Base-by-base conservation (phyloP, 2,329 filamentous ascomycete species). In the Paraphoma sp. region DNA sequence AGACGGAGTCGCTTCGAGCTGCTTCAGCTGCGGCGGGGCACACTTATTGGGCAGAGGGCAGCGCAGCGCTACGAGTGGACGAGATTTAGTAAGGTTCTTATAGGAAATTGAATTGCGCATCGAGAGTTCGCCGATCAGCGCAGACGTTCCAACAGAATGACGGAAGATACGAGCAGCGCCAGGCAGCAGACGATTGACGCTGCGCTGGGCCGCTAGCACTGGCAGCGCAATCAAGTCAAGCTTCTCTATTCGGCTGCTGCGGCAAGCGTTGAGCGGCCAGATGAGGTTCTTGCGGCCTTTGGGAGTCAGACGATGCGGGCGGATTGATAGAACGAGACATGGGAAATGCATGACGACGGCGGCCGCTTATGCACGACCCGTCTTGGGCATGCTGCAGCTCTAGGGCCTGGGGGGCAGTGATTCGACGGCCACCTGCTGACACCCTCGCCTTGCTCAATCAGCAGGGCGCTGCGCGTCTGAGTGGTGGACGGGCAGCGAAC, bases 271-370 rank as follows among this genome's bases (percentile, higher is more conserved):
- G 58, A 63, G 65, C 63, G 62, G 62, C 54, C 62, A 58, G 53
- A 59, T 57, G 54, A 55, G 57, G 56, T 45, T 57, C 36, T 43
- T 46, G 31, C 30, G 48, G 55, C 48, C 55, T 48, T 54, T 54
- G 57, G 61, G 58, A 72, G 69, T 74, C 71, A 75, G 72, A 68
- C 71, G 72, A 74, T 73, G 65, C 63, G 64, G 67, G 45, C 54
- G 40, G 60, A 55, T 62, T 59, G 67, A 66, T 67, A 60, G 60
- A 67, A 64, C 33, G 56, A 63, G 59, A 59, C 23, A 66, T 53
- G 63, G 61, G 57, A 64, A 68, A 71, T 75, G 71, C 70, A 74
- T 72, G 71, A 71, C 65, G 62, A 66, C 61, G 61, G 65, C 67
- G 73, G 72, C 68, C 69, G 72, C 71, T 70, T 71, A 72, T 73